Conservation (phyloP, 2,329 filamentous ascomycete genomes). For the Monilinia fructicola region DNA sequence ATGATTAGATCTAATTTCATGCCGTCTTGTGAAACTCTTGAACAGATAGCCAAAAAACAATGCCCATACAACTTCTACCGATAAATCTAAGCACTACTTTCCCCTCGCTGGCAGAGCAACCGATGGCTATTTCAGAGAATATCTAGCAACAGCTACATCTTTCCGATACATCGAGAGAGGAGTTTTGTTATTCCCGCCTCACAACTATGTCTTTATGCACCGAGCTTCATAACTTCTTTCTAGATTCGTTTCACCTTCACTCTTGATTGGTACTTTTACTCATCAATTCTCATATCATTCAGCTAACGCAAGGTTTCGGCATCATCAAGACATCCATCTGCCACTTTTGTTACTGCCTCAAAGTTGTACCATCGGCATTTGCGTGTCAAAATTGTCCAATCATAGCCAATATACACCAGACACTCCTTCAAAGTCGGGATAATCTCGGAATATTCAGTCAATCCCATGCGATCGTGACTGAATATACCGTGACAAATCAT, state of each 20-base stretch:
- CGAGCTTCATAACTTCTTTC: not conserved
- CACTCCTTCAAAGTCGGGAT: constrained; percentile 52
- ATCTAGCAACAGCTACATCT: constrained; percentile 57
- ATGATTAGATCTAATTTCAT: not conserved
- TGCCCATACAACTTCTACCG: not conserved
- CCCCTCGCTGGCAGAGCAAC: constrained; percentile 43
- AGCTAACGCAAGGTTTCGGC: constrained; percentile 49
- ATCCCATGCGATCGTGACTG: constrained; percentile 47
- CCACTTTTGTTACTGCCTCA: no score
- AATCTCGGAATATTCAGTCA: constrained; percentile 51
- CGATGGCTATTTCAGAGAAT: constrained; percentile 49
- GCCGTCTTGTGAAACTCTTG: not conserved
- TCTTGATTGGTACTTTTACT: not conserved
- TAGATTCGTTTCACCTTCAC: not conserved
- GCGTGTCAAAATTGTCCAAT: no score
- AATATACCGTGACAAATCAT: constrained; percentile 57
- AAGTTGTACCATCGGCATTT: no score
- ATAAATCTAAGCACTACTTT: constrained; percentile 40
- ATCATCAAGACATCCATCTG: constrained; percentile 55
- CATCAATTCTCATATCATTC: not conserved
- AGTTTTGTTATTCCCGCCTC: constrained; percentile 46
- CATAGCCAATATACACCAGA: constrained; percentile 54
- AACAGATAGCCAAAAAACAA: not conserved
- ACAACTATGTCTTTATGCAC: not conserved
- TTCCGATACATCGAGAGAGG: constrained; percentile 58